Percentiles rank a stretch among this genome's conserved stretches.
These are phyloP conservation scores for Boletus rubroflammeus DNA, from an alignment of 768 basidiomycete species.

Conservation along the genomic window DNA sequence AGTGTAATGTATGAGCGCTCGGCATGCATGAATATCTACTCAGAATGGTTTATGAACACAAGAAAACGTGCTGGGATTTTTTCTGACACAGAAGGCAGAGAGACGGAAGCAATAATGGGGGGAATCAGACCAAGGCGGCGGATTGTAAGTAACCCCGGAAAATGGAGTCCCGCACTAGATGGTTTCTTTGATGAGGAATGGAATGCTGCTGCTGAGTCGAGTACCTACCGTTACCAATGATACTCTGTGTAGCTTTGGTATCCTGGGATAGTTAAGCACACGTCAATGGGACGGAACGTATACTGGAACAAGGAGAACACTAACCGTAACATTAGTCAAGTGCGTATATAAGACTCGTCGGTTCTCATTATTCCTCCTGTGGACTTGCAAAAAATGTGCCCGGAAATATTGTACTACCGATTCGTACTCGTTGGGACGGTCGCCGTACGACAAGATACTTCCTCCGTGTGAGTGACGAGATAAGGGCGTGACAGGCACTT, in stretches of 20 bases:
- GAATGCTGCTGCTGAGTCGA: background rate
- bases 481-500: slow-evolving; percentile 22
- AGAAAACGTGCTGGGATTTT: background rate
- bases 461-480: slow-evolving; percentile 7
- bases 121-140: slow-evolving; percentile 59
- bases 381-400: slow-evolving; percentile 79
- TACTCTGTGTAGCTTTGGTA: slow-evolving; percentile 77
- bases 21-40: background rate
- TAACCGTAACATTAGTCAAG: slow-evolving; percentile 75
- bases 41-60: slow-evolving; percentile 5
- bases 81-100: background rate
- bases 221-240: slow-evolving; percentile 72
- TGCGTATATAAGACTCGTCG: slow-evolving; percentile 79
- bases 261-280: slow-evolving; percentile 43
- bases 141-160: slow-evolving; percentile 74
- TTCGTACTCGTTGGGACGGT: slow-evolving; percentile 78
- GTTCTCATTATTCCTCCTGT: slow-evolving; percentile 74
- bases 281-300: background rate
- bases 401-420: slow-evolving; percentile 84
- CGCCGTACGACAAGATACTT: slow-evolving; percentile 79
- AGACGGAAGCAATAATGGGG: background rate
- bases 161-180: slow-evolving; percentile 66
- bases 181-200: slow-evolving; percentile 7
- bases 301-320: slow-evolving; percentile 15
- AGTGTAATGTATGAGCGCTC: slow-evolving; percentile 7